phyloP scores from a whole-genome alignment of 2,329 filamentous ascomycete genomes.

The Sporothrix pallida region DNA sequence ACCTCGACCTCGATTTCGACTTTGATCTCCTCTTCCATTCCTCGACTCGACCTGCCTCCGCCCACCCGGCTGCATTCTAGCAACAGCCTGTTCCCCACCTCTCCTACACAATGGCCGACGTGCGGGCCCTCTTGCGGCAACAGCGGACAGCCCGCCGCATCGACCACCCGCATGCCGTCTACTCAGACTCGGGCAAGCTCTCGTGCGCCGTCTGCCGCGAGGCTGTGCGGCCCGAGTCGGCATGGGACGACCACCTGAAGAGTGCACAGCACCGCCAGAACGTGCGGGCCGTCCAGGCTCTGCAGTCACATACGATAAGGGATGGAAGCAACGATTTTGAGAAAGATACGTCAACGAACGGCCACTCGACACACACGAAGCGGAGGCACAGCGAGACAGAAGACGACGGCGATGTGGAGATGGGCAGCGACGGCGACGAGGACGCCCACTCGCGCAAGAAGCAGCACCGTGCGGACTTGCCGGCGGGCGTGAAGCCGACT shows the following conservation, averaged over 20 bases:
- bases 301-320: not conserved
- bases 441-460: conserved; percentile 50
- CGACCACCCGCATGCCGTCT: conserved; percentile 70
- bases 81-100: not conserved
- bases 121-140: conserved; percentile 77
- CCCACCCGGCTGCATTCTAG: not conserved
- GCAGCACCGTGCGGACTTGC: conserved; percentile 48
- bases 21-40: not conserved
- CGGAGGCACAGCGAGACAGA: conserved; percentile 41
- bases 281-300: not conserved
- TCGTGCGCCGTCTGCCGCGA: conserved; percentile 71
- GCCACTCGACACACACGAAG: conserved; percentile 41
- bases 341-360: not conserved
- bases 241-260: conserved; percentile 69
- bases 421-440: conserved; percentile 38
- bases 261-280: conserved; percentile 54
- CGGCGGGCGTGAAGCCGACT: conserved; percentile 39
- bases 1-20: not conserved
- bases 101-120: conserved; percentile 69
- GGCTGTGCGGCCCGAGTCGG: conserved; percentile 66
- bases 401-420: conserved; percentile 35
- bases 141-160: conserved; percentile 77
- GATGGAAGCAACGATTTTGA: not conserved
- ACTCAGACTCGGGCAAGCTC: conserved; percentile 71
- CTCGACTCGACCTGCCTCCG: not conserved